These are phyloP conservation scores for Aspergillaceae sp. DNA, from an alignment of 2,329 filamentous ascomycete species.

Conservation along the genomic window DNA sequence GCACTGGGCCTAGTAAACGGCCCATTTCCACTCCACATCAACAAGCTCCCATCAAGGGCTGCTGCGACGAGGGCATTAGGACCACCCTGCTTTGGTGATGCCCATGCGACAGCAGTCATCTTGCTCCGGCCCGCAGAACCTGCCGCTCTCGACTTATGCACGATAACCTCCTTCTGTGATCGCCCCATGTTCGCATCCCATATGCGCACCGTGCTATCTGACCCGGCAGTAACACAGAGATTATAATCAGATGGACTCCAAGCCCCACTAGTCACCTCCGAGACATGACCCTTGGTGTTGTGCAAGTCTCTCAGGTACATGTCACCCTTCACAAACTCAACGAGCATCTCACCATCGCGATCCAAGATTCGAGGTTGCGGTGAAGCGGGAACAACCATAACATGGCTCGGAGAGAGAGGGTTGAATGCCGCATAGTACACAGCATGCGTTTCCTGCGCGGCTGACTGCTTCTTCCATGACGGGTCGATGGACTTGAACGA, in stretches of 20 bases:
- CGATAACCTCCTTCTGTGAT: constrained; percentile 84
- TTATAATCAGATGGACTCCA: constrained; percentile 88
- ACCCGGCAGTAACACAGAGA: constrained; percentile 79
- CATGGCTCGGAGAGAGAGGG: constrained; percentile 64
- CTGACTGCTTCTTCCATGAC: constrained; percentile 61
- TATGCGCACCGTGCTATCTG: constrained; percentile 89
- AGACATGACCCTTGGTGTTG: constrained; percentile 93
- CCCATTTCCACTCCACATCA: constrained; percentile 86
- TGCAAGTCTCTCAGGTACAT: constrained; percentile 98
- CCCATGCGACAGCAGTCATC: constrained; percentile 91
- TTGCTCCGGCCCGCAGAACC: constrained; percentile 83
- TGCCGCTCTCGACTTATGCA: constrained; percentile 86
- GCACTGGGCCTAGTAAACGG: constrained; percentile 73
- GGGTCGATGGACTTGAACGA: constrained; percentile 92
- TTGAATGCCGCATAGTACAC: constrained; percentile 84
- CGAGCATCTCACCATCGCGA: constrained; percentile 75
- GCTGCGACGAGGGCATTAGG: constrained; percentile 71
- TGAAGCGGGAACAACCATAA: constrained; percentile 81
- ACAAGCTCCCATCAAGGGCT: constrained; percentile 78
- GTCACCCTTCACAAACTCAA: constrained; percentile 92
- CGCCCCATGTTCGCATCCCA: constrained; percentile 94
- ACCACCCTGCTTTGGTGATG: constrained; percentile 63
- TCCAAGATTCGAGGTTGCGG: constrained; percentile 84
- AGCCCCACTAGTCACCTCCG: constrained; percentile 77
- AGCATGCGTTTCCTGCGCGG: constrained; percentile 72